phyloP scores from a whole-genome alignment of 495 filamentous ascomycete genomes.

The Penicillium egyptiacum region DNA sequence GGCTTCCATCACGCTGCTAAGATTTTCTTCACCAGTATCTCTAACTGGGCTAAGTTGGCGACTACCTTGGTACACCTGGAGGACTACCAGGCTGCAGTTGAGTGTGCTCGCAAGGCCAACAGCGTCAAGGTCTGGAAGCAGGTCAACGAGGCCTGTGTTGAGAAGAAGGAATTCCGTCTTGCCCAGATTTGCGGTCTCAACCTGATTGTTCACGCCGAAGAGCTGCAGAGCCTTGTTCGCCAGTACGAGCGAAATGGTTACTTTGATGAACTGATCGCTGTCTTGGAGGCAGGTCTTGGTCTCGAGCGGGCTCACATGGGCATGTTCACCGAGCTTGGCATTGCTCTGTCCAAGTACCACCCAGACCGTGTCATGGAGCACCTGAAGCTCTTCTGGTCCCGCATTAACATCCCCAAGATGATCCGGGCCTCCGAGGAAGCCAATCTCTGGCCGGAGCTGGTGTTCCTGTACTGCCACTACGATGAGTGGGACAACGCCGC shows the following conservation, averaged over 20 bases:
- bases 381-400: constrained; percentile 96
- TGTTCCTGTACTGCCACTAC: constrained; percentile 99
- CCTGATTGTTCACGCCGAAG: constrained; percentile 97
- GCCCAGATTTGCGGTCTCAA: constrained; percentile 99
- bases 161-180: constrained; percentile 98
- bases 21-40: constrained; percentile 98
- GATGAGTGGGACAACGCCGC: constrained; percentile 99
- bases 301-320: constrained; percentile 90
- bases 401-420: constrained; percentile 98
- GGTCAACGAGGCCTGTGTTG: constrained; percentile 94
- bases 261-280: constrained; percentile 93
- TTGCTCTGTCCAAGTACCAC: constrained; percentile 94
- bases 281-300: constrained; percentile 94
- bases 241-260: constrained; percentile 98
- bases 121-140: constrained; percentile 99
- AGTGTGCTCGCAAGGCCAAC: constrained; percentile 98
- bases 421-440: constrained; percentile 94
- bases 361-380: constrained; percentile 98
- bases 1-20: constrained; percentile 95
- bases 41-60: constrained; percentile 99
- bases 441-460: constrained; percentile 94
- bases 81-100: constrained; percentile 97
- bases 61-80: constrained; percentile 94
- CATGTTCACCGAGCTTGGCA: constrained; percentile 96
- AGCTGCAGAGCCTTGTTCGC: constrained; percentile 87